phyloP scores from a whole-genome alignment of 768 basidiomycete genomes.

The Russula abietina region DNA sequence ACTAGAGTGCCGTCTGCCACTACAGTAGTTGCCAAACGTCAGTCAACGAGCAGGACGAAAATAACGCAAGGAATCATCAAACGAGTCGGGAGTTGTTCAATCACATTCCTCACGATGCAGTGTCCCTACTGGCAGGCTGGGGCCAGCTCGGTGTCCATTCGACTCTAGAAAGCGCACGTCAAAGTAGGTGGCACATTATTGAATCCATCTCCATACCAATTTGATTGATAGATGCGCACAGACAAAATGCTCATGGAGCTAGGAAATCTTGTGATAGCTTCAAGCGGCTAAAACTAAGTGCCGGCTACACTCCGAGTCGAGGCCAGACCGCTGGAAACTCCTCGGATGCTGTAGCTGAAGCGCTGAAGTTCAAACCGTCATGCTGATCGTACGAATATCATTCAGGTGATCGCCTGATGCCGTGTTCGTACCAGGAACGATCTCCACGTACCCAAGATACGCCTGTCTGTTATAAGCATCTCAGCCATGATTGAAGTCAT shows the following conservation, averaged over 20 bases:
- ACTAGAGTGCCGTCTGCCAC: too few relatives aligned
- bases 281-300: background rate
- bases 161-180: too few relatives aligned
- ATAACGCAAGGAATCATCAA: too few relatives aligned
- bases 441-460: background rate
- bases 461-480: background rate
- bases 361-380: background rate
- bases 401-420: background rate
- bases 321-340: background rate
- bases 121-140: too few relatives aligned
- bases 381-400: background rate
- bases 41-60: too few relatives aligned
- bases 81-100: too few relatives aligned
- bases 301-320: too few relatives aligned
- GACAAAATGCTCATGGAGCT: background rate
- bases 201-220: background rate
- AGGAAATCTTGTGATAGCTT: background rate
- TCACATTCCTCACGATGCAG: too few relatives aligned
- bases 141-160: too few relatives aligned
- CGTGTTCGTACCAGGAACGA: background rate
- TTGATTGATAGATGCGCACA: background rate
- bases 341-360: too few relatives aligned
- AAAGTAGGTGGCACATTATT: too few relatives aligned
- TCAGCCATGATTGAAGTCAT: background rate
- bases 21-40: too few relatives aligned